A percentile compares a stretch with the other conserved stretches of the same genome.
These are phyloP conservation scores for Triticum turgidum DNA, from an alignment of 176 grass and related monocot species.

Conservation along the genomic window DNA sequence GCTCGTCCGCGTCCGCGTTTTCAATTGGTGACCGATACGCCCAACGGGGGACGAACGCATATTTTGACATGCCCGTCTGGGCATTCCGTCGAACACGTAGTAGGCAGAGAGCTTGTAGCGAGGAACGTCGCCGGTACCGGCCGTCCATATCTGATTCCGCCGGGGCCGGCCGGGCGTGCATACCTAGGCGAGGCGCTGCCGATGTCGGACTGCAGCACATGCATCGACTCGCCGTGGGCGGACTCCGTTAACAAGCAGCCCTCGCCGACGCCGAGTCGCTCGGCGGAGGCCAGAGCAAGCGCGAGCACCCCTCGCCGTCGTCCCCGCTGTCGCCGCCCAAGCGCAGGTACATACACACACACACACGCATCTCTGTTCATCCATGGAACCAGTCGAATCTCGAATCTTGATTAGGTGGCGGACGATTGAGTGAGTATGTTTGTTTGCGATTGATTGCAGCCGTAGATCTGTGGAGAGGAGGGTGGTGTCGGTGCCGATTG, in stretches of 20 bases:
- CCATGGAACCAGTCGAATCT: no score
- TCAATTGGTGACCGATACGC: no score
- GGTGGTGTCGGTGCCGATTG: slow-evolving; percentile 76
- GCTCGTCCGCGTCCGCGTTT: no score
- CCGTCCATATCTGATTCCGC: not conserved
- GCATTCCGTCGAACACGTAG: no score
- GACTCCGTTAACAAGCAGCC: slow-evolving; percentile 64
- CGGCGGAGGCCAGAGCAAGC: slow-evolving; percentile 34
- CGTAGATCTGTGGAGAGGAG: slow-evolving; percentile 88
- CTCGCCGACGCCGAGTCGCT: slow-evolving; percentile 33
- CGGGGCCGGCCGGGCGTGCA: slow-evolving; percentile 30
- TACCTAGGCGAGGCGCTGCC: slow-evolving; percentile 13
- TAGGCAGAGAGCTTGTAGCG: no score
- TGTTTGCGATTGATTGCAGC: slow-evolving; percentile 28
- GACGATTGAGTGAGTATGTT: not conserved
- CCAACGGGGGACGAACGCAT: no score
- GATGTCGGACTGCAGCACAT: slow-evolving; percentile 58
- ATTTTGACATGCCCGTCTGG: no score
- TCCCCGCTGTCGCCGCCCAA: slow-evolving; percentile 55
- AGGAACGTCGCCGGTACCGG: no score
- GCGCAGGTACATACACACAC: slow-evolving; percentile 54
- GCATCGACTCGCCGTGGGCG: slow-evolving; percentile 52
- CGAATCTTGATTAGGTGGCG: no score
- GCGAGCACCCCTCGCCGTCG: slow-evolving; percentile 33
- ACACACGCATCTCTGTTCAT: no score